Conservation (phyloP, 176 grass and related monocot genomes). For the Ensete ventricosum region DNA sequence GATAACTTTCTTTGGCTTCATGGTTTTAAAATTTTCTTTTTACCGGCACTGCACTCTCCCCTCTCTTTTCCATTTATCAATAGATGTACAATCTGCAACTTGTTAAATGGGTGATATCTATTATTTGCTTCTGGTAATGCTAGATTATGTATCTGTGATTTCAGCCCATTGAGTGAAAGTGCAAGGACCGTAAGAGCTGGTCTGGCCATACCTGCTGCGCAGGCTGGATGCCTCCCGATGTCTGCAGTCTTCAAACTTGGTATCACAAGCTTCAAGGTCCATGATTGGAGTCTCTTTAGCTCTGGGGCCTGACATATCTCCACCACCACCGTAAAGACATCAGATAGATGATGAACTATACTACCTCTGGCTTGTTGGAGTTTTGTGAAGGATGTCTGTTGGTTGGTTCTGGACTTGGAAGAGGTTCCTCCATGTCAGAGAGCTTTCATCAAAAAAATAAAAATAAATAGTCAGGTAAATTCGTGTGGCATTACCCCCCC, state of each 20-base stretch:
- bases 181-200: constrained; percentile 45
- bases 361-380: too few relatives aligned
- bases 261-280: constrained; percentile 55
- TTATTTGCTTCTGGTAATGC: background rate
- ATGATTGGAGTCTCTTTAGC: constrained; percentile 87
- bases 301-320: constrained; percentile 13
- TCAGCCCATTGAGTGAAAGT: constrained; percentile 64
- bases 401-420: too few relatives aligned
- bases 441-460: too few relatives aligned
- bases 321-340: too few relatives aligned
- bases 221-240: constrained; percentile 68
- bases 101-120: background rate
- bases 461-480: too few relatives aligned
- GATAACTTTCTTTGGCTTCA: too few relatives aligned
- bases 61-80: background rate
- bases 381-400: too few relatives aligned
- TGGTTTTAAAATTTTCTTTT: too few relatives aligned
- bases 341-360: too few relatives aligned
- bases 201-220: constrained; percentile 43
- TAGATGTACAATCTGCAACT: background rate
- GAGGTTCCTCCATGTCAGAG: too few relatives aligned
- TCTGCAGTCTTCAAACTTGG: constrained; percentile 65
- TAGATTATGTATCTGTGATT: constrained; percentile 20
- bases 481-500: too few relatives aligned
- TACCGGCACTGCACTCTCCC: background rate